Conservation (phyloP, 331 rosid species). For the Saraca asoca region DNA sequence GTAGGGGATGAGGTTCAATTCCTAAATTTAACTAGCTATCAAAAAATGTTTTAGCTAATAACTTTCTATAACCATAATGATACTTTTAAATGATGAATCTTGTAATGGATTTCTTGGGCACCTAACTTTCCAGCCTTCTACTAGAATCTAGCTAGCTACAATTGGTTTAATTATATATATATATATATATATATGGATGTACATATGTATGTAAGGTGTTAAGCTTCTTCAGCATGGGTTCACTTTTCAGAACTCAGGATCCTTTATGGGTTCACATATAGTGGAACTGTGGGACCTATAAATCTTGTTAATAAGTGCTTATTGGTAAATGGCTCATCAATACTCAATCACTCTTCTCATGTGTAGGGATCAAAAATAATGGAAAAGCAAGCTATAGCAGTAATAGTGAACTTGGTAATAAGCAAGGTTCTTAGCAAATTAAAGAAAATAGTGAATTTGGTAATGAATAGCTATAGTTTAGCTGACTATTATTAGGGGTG, state of each 20-base stretch:
- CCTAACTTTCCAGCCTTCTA: neutral
- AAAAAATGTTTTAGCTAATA: neutral
- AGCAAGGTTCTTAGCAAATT: conserved; percentile 37
- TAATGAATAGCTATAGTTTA: no score
- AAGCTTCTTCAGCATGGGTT: neutral
- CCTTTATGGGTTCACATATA: no score
- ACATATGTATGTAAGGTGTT: neutral
- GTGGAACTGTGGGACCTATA: neutral
- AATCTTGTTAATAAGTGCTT: conserved; percentile 11
- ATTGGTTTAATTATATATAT: neutral
- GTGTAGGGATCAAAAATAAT: conserved; percentile 59
- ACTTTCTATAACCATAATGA: neutral
- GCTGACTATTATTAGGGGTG: no score
- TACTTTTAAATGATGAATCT: neutral
- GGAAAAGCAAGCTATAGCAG: conserved; percentile 51
- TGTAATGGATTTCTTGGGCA: neutral
- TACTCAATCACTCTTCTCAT: conserved; percentile 27
- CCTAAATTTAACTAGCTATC: conserved; percentile 1
- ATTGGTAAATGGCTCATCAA: conserved; percentile 10
- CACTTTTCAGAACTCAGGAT: neutral
- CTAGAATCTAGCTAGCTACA: neutral
- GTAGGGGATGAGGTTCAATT: neutral
- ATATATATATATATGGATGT: neutral
- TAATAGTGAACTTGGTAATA: conserved; percentile 45
- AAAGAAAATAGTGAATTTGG: no score